Percentiles rank a stretch among this genome's conserved stretches.
phyloP scores from a whole-genome alignment of 2,329 filamentous ascomycete genomes.

The Verticillium nonalfalfae region DNA sequence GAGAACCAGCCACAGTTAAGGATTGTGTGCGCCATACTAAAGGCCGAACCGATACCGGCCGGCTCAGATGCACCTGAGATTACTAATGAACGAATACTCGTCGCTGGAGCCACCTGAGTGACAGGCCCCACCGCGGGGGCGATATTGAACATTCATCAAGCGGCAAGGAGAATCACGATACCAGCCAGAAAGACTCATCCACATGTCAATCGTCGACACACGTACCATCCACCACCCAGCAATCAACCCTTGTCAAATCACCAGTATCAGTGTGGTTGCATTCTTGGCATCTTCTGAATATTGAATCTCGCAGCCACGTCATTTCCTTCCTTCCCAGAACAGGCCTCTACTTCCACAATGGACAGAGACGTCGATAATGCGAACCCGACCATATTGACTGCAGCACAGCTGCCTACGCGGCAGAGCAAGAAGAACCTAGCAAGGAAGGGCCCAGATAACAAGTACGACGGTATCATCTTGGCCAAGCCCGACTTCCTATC shows the following conservation, averaged over 20 bases:
- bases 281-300: background rate
- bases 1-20: background rate
- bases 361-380: constrained; percentile 59
- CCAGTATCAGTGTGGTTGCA: background rate
- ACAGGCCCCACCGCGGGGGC: background rate
- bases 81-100: background rate
- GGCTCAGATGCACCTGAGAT: background rate
- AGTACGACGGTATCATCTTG: constrained; percentile 39
- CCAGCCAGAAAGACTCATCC: background rate
- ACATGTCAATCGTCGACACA: background rate
- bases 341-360: constrained; percentile 18
- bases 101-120: background rate
- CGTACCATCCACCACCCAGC: background rate
- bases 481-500: constrained; percentile 37
- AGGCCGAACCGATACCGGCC: background rate
- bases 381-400: constrained; percentile 88
- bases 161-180: background rate
- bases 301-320: background rate
- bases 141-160: background rate
- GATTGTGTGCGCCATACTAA: too few relatives aligned
- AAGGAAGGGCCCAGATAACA: constrained; percentile 39
- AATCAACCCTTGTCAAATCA: background rate
- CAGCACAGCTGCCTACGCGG: constrained; percentile 81
- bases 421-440: constrained; percentile 42
- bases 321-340: background rate